Percentiles rank a stretch among this genome's conserved stretches.
phyloP scores from a whole-genome alignment of 352 stramenopile species.

The Plasmopara muralis region DNA sequence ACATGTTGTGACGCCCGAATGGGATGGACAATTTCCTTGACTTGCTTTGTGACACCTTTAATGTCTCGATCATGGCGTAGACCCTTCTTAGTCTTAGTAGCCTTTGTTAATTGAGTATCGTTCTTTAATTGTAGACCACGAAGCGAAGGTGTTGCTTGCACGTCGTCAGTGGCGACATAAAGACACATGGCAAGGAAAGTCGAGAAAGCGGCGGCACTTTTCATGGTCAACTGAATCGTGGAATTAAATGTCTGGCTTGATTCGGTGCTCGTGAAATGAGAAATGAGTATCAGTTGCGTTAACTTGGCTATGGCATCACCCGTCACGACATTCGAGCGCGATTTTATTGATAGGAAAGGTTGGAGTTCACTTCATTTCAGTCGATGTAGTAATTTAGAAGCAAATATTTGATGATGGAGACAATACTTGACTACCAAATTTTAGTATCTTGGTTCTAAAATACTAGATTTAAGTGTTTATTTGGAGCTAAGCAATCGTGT shows the following conservation, averaged over 20 bases:
- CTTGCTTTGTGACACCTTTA: background rate
- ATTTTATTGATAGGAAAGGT: too few species aligned
- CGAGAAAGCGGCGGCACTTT: constrained; percentile 8
- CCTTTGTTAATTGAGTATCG: constrained; percentile 7
- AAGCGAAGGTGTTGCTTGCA: constrained; percentile 3
- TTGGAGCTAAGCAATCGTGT: constrained; percentile 65
- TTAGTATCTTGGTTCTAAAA: constrained; percentile 21
- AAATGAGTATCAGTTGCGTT: constrained; percentile 2
- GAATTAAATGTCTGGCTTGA: background rate
- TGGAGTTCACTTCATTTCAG: background rate
- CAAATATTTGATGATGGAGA: background rate
- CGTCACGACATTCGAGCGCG: constrained; percentile 3
- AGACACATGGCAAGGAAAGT: constrained; percentile 15
- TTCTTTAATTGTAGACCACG: constrained; percentile 7
- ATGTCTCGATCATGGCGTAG: background rate
- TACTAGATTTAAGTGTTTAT: constrained; percentile 59
- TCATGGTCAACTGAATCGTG: constrained; percentile 7
- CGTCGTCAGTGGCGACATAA: constrained; percentile 6
- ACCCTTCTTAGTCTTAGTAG: constrained; percentile 12
- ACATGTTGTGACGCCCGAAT: background rate
- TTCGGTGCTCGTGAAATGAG: constrained; percentile 5
- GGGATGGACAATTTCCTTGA: background rate
- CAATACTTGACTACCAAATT: background rate
- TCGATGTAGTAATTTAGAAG: background rate
- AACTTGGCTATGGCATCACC: constrained; percentile 1